phyloP scores from a whole-genome alignment of 176 grass and related monocot species.

The Phoenix dactylifera region DNA sequence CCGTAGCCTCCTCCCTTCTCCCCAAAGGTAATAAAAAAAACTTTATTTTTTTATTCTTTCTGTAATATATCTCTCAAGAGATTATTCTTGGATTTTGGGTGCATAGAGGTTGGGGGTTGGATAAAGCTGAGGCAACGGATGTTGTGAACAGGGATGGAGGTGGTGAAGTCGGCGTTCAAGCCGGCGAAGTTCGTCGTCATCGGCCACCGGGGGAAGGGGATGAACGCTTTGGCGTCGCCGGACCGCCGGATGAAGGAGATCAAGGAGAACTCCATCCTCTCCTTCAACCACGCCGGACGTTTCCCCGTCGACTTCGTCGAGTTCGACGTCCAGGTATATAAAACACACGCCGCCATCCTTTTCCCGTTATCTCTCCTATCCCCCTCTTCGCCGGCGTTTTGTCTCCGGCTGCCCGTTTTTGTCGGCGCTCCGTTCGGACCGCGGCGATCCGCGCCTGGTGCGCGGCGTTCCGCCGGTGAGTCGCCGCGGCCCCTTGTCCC shows the following conservation, averaged over 20 bases:
- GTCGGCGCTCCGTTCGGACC: too few species aligned
- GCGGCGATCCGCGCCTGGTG: too few species aligned
- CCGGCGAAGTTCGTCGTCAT: conserved; percentile 42
- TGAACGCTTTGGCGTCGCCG: conserved; percentile 73
- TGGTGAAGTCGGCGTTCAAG: conserved; percentile 5
- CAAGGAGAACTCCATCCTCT: conserved; percentile 78
- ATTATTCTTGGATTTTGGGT: too few species aligned
- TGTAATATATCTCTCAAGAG: too few species aligned
- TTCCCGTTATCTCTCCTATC: too few species aligned
- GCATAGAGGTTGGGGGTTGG: too few species aligned
- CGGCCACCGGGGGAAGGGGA: conserved; percentile 93
- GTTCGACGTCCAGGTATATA: conserved; percentile 84
- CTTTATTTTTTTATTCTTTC: too few species aligned
- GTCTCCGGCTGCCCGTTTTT: too few species aligned
- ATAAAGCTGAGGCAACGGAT: too few species aligned
- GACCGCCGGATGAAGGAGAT: conserved; percentile 66
- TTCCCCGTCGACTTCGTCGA: conserved; percentile 83
- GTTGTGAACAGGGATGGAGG: conserved; percentile 4
- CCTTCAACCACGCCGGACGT: conserved; percentile 72
- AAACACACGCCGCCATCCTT: neutral
- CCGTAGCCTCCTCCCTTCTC: conserved; percentile 26
- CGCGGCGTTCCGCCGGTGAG: too few species aligned
- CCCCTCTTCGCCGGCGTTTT: too few species aligned
- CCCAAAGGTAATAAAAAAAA: conserved; percentile 11
- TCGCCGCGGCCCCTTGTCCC: too few species aligned